Evolutionary conservation across 176 grass and related monocot species (phyloP).

Genomic region (Poa annua): DNA sequence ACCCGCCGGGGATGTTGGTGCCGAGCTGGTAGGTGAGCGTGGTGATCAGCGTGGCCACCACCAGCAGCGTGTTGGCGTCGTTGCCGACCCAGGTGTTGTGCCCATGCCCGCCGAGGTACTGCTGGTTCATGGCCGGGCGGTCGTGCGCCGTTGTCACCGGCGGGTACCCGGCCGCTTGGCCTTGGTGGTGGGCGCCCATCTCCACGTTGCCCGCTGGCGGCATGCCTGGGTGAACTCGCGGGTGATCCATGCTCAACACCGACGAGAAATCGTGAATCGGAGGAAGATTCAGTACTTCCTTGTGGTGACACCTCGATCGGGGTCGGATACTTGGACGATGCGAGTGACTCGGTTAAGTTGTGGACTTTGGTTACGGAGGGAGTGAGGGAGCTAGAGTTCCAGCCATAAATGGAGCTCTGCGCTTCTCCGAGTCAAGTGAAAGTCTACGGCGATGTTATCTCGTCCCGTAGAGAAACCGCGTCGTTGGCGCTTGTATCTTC

Average conservation of each 20-base stretch:
- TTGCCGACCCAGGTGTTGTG: slow-evolving; percentile 49
- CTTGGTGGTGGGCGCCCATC: slow-evolving; percentile 25
- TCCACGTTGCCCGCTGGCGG: background rate
- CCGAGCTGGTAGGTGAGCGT: slow-evolving; percentile 63
- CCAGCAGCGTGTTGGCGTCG: slow-evolving; percentile 54
- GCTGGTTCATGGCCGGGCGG: background rate
- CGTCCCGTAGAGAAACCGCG: background rate
- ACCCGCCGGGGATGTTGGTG: slow-evolving; percentile 53
- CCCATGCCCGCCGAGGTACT: slow-evolving; percentile 2
- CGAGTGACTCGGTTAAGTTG: background rate
- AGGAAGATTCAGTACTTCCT: background rate
- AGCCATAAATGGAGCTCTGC: background rate
- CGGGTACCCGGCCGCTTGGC: background rate
- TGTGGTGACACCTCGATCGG: background rate
- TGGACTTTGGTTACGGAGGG: background rate
- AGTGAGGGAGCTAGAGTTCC: background rate
- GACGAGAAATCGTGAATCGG: background rate
- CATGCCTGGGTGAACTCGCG: slow-evolving; percentile 12
- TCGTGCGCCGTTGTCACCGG: background rate
- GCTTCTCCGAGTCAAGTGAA: slow-evolving; percentile 40
- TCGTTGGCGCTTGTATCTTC: background rate
- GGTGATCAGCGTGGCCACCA: slow-evolving; percentile 66
- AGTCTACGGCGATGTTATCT: background rate
- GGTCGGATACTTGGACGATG: background rate
- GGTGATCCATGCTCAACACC: slow-evolving; percentile 18